These are phyloP conservation scores for Flammula alnicola DNA, from an alignment of 1,284 basidiomycete species.

Conservation along the genomic window DNA sequence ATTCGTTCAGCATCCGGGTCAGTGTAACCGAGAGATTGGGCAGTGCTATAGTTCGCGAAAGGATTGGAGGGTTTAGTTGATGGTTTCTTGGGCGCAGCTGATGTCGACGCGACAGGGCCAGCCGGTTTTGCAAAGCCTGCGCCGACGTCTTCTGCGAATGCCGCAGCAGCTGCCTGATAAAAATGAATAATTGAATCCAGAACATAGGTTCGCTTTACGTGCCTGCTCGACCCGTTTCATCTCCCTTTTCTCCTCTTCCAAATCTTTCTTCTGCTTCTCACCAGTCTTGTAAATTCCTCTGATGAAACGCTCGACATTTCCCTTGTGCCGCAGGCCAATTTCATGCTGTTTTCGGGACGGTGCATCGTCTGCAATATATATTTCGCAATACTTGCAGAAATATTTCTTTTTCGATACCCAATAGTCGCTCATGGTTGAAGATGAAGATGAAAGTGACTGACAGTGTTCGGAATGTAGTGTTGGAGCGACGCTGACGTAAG, in stretches of 20 bases:
- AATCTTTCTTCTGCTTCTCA: slow-evolving; percentile 86
- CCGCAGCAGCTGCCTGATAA: slow-evolving; percentile 70
- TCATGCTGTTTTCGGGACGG: slow-evolving; percentile 94
- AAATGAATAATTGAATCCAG: slow-evolving; percentile 6
- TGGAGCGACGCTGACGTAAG: too few species aligned
- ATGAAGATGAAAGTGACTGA: slow-evolving; percentile 1
- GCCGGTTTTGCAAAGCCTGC: slow-evolving; percentile 62
- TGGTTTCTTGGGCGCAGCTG: slow-evolving; percentile 46
- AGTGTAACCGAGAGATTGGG: slow-evolving; percentile 78
- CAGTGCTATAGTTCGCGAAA: slow-evolving; percentile 86
- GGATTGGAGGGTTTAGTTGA: slow-evolving; percentile 66
- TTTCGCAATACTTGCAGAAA: slow-evolving; percentile 88
- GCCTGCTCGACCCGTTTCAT: slow-evolving; percentile 88
- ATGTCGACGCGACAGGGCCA: slow-evolving; percentile 42
- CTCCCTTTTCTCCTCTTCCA: slow-evolving; percentile 84
- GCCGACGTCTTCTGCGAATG: slow-evolving; percentile 74
- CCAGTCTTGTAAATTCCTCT: slow-evolving; percentile 93
- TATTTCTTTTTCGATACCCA: slow-evolving; percentile 88
- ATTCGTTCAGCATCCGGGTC: slow-evolving; percentile 73
- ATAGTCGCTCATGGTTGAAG: slow-evolving; percentile 72
- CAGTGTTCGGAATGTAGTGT: not conserved
- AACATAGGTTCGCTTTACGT: slow-evolving; percentile 26
- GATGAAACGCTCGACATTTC: slow-evolving; percentile 92
- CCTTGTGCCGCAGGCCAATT: slow-evolving; percentile 91
- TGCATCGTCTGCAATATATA: slow-evolving; percentile 91